Conservation (phyloP, 371 early-diverging fungal genomes). For the Cladochytrium tenue region DNA sequence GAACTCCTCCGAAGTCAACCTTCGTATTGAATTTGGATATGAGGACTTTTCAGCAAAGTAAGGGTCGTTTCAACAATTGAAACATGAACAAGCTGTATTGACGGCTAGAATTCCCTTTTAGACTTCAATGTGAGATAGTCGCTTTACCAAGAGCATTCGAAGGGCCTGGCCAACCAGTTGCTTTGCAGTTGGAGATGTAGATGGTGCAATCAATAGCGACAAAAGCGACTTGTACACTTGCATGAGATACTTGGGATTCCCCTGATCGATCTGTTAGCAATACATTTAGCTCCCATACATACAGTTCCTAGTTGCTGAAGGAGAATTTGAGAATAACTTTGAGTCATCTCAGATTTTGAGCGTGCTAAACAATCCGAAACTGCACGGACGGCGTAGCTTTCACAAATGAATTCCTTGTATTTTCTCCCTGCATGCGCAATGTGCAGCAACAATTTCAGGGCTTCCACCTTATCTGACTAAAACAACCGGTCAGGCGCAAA, state of each 20-base stretch:
- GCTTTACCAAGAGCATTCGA: constrained; percentile 46
- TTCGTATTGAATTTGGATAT: constrained; percentile 59
- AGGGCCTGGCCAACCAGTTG: constrained; percentile 59
- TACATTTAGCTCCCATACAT: constrained; percentile 1
- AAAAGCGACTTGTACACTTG: constrained; percentile 58
- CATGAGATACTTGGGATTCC: constrained; percentile 56
- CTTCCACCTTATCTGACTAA: constrained; percentile 55
- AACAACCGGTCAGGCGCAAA: background rate
- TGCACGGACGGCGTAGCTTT: constrained; percentile 56
- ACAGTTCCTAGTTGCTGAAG: constrained; percentile 51
- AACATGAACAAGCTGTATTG: constrained; percentile 44
- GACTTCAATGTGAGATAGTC: background rate
- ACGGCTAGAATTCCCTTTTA: constrained; percentile 33
- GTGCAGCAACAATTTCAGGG: constrained; percentile 41
- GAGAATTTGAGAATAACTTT: constrained; percentile 51
- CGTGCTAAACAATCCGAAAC: constrained; percentile 54
- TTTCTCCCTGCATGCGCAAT: constrained; percentile 52
- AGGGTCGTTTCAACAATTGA: constrained; percentile 52
- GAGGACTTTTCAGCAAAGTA: constrained; percentile 44
- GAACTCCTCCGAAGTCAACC: constrained; percentile 26
- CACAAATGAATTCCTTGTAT: constrained; percentile 63
- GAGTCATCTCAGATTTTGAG: constrained; percentile 47
- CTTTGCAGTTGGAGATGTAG: constrained; percentile 44
- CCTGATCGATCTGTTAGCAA: too few relatives aligned
- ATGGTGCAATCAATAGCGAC: constrained; percentile 45